Percentiles rank a stretch among this genome's conserved stretches.
Evolutionary conservation across 164 flowering plant species (phyloP).

Genomic region (Kingdonia uniflora): DNA sequence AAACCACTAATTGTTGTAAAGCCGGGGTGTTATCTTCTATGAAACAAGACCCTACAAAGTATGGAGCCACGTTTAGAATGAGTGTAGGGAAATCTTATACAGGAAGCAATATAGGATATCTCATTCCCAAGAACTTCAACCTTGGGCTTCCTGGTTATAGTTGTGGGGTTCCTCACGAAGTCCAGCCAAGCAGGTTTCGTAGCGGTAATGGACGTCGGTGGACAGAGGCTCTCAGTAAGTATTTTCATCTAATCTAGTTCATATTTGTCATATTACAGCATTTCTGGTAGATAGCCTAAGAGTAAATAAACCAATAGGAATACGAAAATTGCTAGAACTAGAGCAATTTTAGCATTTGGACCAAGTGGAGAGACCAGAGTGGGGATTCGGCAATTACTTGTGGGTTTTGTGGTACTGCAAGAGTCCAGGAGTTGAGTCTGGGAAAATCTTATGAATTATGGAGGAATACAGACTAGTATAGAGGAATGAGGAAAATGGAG

Average conservation of each 20-base stretch:
- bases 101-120: neutral
- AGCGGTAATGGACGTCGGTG: constrained; percentile 38
- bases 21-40: constrained; percentile 57
- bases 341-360: too few relatives aligned
- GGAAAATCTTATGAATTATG: too few relatives aligned
- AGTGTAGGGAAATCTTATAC: constrained; percentile 19
- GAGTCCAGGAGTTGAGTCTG: too few relatives aligned
- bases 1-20: constrained; percentile 56
- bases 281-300: too few relatives aligned
- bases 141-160: constrained; percentile 65
- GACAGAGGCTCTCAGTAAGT: constrained; percentile 58
- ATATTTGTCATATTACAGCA: too few relatives aligned
- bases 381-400: too few relatives aligned
- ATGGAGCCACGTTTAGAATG: constrained; percentile 38
- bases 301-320: too few relatives aligned
- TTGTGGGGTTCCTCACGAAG: constrained; percentile 35
- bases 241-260: neutral
- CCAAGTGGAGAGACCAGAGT: too few relatives aligned
- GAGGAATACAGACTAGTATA: too few relatives aligned
- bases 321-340: too few relatives aligned
- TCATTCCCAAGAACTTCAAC: constrained; percentile 37
- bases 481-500: too few relatives aligned
- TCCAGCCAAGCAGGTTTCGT: constrained; percentile 31
- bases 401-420: too few relatives aligned
- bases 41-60: constrained; percentile 36